Conservation (phyloP, 1,139 yeast species). For the Magnusiomyces tetraspermus region DNA sequence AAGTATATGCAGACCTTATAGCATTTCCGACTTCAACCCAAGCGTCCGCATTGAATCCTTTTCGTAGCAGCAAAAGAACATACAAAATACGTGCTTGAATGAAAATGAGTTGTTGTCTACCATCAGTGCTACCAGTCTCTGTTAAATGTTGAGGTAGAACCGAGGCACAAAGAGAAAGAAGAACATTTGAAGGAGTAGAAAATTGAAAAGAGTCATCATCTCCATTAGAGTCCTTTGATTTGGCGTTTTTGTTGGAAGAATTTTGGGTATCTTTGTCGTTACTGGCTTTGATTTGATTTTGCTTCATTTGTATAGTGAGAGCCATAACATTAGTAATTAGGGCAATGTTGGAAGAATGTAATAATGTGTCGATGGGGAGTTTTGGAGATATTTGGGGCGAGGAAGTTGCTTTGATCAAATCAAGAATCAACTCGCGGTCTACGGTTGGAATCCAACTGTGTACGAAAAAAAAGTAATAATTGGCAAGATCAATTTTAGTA, state of each 20-base stretch:
- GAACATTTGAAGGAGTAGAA: background rate
- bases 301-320: background rate
- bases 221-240: background rate
- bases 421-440: conserved; percentile 6
- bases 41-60: background rate
- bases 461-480: conserved; percentile 16
- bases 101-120: background rate
- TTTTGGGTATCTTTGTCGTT: background rate
- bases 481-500: conserved; percentile 11
- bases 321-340: conserved; percentile 1
- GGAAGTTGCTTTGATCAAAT: background rate
- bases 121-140: background rate
- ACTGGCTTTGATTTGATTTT: background rate
- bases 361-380: background rate
- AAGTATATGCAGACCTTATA: background rate
- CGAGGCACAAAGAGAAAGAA: background rate
- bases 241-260: background rate
- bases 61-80: background rate
- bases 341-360: background rate
- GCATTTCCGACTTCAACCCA: background rate
- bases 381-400: background rate
- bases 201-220: background rate
- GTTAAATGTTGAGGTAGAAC: background rate
- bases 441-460: conserved; percentile 22
- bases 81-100: background rate